Evolutionary conservation across 2,329 filamentous ascomycete species (phyloP), one percentile per base, ranked within the genome.

Genomic region (Xylariaceae sp.): DNA sequence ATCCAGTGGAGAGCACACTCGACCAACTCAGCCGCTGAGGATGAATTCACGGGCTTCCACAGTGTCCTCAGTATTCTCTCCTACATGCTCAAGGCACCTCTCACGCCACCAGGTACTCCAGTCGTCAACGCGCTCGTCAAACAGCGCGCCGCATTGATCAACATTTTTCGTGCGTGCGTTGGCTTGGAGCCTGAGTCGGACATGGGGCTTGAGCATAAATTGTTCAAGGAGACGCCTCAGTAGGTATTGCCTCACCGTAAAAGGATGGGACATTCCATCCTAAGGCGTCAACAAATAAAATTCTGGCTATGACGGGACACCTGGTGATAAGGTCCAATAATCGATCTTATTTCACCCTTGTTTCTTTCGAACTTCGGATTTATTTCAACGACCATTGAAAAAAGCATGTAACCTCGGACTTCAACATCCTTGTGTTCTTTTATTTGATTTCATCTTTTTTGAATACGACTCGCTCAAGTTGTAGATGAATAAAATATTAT

Each of bases 181-280:
- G 94, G 94, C 62, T 83, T 99, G 57, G 89, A 96, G 80, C 94
- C 94, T 12, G 94, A 99, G 82, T 94, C 87, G 55, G 94, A 99
- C 72, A 99, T 99, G 94, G 96, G 91, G 41, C 83, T 97, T 51
- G 94, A 99, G 82, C 92, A 97, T 80, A 99, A 97, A 85, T 83
- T 97, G 61, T 91, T 96, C 71, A 89, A 81, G 73, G 50, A 6
- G 3, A 37, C 9, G 31, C 2, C 3, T 11, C 32, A 43, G 2
- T 27, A 27, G 2, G 6, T 29, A 1, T 8, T 29, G 26, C 1
- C 40, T 42, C 9, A 1, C 19, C 19, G 19, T 19, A 19, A 19
- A 19, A 19, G 19, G 19, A 19, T 19, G 19, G 19, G 19, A 19
- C 19, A 19, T 19, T 19, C 19, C 19, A 19, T 2, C 19, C 19